Evolutionary conservation across 257 asterid species (phyloP), one percentile per base, ranked within the genome.

Genomic region (Scutellaria baicalensis): DNA sequence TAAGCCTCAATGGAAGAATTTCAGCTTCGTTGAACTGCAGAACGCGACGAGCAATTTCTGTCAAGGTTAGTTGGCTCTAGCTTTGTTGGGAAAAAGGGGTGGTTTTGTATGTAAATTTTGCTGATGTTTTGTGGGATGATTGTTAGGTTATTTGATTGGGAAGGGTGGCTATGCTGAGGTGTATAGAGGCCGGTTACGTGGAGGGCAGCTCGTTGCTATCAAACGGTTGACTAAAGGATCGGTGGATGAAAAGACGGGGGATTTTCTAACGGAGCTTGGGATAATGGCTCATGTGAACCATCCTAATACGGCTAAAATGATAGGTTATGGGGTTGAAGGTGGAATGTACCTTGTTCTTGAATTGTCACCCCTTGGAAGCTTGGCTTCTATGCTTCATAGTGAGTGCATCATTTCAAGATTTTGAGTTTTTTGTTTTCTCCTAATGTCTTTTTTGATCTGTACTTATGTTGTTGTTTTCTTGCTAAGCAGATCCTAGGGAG

Each of bases 81-180:
- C 27, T 63, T 63, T 9, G 9, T 56, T 39, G 62, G 59, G 40
- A 45, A 11, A 6, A 16, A n/a, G 31, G 4, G 8, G 27, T 21
- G 38, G 31, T 38, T 57, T 65, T 21, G 17, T 61, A 6, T 3
- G 31, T 17, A 18, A 35, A 13, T 69, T 33, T 33, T 70, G 33
- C 62, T 39, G 36, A 23, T 49, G 33, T 14, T 16, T 54, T 21
- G 27, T 47, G 44, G 36, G 0, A 14, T 35, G 31, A 84, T 51
- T 52, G 65, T 14, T 54, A 93, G 96, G 84, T 21, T 80, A 81
- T 77, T 71, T 88, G 85, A 86, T 91, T 8, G 99, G 99, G 59
- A 91, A 91, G 71, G 99, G 99, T 0, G 97, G 97, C 44, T 91
- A 87, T 65, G 96, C 99, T 17, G 97, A 94, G 80, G 99, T 94